phyloP scores from a whole-genome alignment of 2,329 filamentous ascomycete genomes.

The Lasiodiplodia sp. region DNA sequence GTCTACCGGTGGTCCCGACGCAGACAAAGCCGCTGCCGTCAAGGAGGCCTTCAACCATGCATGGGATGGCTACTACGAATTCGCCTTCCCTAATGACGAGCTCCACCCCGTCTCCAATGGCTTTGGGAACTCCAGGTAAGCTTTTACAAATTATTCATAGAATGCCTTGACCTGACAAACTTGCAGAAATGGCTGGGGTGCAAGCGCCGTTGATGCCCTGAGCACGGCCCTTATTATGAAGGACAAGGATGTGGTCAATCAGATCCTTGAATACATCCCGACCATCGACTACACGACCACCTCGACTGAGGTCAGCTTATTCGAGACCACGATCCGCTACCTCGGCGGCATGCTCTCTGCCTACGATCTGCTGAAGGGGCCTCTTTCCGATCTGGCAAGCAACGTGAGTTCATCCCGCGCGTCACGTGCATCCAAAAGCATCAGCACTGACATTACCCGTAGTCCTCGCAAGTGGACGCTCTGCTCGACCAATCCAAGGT shows the following conservation, averaged over 20 bases:
- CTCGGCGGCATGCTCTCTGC: constrained; percentile 80
- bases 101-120: constrained; percentile 71
- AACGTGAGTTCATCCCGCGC: constrained; percentile 40
- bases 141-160: background rate
- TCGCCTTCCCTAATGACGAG: constrained; percentile 81
- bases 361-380: constrained; percentile 76
- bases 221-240: constrained; percentile 82
- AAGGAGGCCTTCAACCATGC: constrained; percentile 43
- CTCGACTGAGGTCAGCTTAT: constrained; percentile 69
- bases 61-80: constrained; percentile 65
- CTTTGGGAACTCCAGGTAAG: constrained; percentile 73
- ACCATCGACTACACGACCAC: constrained; percentile 75
- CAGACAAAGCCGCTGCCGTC: constrained; percentile 43
- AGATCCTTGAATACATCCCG: constrained; percentile 75
- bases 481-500: constrained; percentile 72
- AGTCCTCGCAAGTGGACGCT: constrained; percentile 56
- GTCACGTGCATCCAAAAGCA: background rate
- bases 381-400: constrained; percentile 60
- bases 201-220: constrained; percentile 80
- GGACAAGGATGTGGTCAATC: constrained; percentile 69
- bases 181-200: constrained; percentile 81
- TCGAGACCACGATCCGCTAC: constrained; percentile 91
- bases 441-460: background rate
- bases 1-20: background rate
- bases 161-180: constrained; percentile 18